A percentile compares a stretch with the other conserved stretches of the same genome.
These are phyloP conservation scores for Alternaria longipes DNA, from an alignment of 2,329 filamentous ascomycete genomes.

Conservation along the genomic window DNA sequence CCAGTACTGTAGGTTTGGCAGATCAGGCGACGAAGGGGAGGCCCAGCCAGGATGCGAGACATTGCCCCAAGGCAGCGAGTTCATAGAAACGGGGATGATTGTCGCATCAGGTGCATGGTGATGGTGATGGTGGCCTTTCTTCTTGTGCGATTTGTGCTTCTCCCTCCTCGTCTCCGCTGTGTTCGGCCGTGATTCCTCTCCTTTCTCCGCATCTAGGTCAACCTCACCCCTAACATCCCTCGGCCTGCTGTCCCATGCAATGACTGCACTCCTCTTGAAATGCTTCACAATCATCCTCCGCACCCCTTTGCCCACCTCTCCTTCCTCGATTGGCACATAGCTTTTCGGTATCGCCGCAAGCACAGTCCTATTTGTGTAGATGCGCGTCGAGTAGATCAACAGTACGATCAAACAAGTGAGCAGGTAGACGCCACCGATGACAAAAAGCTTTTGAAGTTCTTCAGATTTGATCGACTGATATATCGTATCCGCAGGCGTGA, in stretches of 20 bases:
- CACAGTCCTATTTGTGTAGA: slow-evolving; percentile 84
- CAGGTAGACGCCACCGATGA: slow-evolving; percentile 79
- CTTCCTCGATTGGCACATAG: slow-evolving; percentile 86
- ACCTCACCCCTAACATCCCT: slow-evolving; percentile 63
- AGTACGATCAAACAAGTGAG: slow-evolving; percentile 74
- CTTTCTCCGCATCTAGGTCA: slow-evolving; percentile 32
- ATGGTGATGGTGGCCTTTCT: slow-evolving; percentile 31
- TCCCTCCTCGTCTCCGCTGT: slow-evolving; percentile 42
- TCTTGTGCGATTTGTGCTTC: slow-evolving; percentile 42
- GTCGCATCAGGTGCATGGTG: slow-evolving; percentile 39
- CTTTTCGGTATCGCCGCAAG: slow-evolving; percentile 84
- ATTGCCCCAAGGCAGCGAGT: slow-evolving; percentile 76
- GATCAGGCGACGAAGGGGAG: slow-evolving; percentile 76
- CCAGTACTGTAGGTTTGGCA: slow-evolving; percentile 83
- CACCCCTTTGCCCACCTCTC: slow-evolving; percentile 79
- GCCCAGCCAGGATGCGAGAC: slow-evolving; percentile 90
- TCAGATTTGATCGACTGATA: slow-evolving; percentile 74
- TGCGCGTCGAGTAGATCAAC: slow-evolving; percentile 82
- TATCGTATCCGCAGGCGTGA: slow-evolving; percentile 81
- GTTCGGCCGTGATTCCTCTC: slow-evolving; percentile 24
- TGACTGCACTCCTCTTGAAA: slow-evolving; percentile 77
- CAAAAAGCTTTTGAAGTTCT: slow-evolving; percentile 82
- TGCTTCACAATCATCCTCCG: slow-evolving; percentile 77
- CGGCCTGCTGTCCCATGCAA: slow-evolving; percentile 81
- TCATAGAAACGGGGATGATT: slow-evolving; percentile 52